Conservation (phyloP, 2,329 filamentous ascomycete species). For the Rasamsonia emersonii region DNA sequence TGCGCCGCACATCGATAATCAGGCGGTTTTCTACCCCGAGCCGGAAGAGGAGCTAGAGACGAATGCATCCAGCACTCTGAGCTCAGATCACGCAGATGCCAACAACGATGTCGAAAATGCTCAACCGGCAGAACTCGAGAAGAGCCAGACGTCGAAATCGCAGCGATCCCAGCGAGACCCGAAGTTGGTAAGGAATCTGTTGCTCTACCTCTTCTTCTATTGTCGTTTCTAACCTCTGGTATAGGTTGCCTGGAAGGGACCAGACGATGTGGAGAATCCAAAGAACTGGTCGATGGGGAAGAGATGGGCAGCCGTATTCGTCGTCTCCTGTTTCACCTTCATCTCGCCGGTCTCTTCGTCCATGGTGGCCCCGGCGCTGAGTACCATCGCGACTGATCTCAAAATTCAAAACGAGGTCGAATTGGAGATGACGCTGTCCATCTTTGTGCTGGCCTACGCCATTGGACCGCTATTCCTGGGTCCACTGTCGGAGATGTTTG, state of each 20-base stretch:
- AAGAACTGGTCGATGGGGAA: conserved; percentile 47
- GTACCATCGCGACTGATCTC: conserved; percentile 46
- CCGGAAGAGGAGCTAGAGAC: conserved; percentile 1
- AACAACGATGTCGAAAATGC: not conserved
- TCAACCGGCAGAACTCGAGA: not conserved
- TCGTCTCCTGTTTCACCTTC: conserved; percentile 51
- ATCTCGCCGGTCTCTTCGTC: conserved; percentile 57
- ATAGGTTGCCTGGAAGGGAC: conserved; percentile 43
- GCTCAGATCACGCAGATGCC: conserved; percentile 5
- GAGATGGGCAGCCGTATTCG: conserved; percentile 51
- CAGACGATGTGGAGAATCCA: conserved; percentile 41
- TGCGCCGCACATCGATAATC: conserved; percentile 8
- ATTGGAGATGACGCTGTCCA: conserved; percentile 43
- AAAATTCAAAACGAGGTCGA: conserved; percentile 40
- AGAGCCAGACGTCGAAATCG: conserved; percentile 5
- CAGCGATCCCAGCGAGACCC: conserved; percentile 5
- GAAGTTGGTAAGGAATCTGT: conserved; percentile 4
- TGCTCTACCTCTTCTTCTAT: not conserved
- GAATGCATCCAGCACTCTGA: conserved; percentile 1
- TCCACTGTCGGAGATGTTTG: conserved; percentile 49
- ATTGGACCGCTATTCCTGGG: conserved; percentile 45
- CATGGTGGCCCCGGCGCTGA: conserved; percentile 48
- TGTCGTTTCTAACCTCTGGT: not conserved
- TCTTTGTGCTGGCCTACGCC: conserved; percentile 48
- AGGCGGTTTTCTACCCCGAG: conserved; percentile 4